These are phyloP conservation scores for Hirsutella minnesotensis DNA, from an alignment of 2,329 filamentous ascomycete genomes.

Conservation along the genomic window DNA sequence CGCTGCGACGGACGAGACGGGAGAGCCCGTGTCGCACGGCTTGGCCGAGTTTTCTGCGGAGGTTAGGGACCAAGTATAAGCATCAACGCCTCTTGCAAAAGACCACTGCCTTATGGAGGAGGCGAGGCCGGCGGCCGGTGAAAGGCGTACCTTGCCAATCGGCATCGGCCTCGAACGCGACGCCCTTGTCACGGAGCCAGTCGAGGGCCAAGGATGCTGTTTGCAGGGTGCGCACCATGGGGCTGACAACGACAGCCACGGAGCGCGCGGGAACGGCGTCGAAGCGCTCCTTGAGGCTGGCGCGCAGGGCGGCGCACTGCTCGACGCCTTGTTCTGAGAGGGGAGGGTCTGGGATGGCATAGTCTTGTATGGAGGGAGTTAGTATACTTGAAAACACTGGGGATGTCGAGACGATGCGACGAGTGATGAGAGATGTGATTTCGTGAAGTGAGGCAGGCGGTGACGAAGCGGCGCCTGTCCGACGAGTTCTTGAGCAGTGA, in stretches of 20 bases:
- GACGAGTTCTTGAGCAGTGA: too few relatives aligned
- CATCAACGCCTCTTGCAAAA: too few relatives aligned
- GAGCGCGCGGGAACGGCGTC: constrained; percentile 16
- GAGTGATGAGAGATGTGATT: background rate
- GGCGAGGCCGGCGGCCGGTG: background rate
- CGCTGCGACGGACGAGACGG: constrained; percentile 26
- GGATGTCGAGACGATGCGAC: background rate
- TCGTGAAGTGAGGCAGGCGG: too few relatives aligned
- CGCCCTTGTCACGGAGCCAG: constrained; percentile 42
- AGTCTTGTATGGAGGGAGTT: constrained; percentile 26
- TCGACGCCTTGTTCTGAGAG: constrained; percentile 35
- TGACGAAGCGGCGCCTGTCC: too few relatives aligned
- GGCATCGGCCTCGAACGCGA: constrained; percentile 44
- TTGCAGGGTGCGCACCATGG: constrained; percentile 54
- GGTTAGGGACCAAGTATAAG: background rate
- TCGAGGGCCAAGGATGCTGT: constrained; percentile 46
- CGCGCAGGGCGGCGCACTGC: constrained; percentile 33
- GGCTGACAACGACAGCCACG: constrained; percentile 46
- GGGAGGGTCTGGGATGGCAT: constrained; percentile 35
- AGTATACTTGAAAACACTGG: background rate
- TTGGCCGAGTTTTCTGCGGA: constrained; percentile 41
- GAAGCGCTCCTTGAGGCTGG: constrained; percentile 18
- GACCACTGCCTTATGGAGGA: too few relatives aligned
- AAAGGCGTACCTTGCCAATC: constrained; percentile 47
- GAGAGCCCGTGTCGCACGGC: constrained; percentile 50